A percentile compares a stretch with the other conserved stretches of the same genome.
phyloP scores from a whole-genome alignment of 352 stramenopile genomes.

The Halophytophthora polymorphica region DNA sequence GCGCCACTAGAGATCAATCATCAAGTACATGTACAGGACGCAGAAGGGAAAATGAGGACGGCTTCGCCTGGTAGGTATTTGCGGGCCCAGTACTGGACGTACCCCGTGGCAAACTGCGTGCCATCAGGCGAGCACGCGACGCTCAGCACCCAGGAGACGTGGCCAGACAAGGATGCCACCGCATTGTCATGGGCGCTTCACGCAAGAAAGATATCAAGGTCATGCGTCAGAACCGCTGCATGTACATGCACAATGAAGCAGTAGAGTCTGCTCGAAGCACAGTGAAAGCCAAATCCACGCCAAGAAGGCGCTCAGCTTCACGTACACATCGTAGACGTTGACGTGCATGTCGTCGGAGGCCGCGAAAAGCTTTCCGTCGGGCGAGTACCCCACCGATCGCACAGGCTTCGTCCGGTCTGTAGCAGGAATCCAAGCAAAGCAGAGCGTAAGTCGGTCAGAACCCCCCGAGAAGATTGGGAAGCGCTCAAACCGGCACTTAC shows the following conservation, averaged over 20 bases:
- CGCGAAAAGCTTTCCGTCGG: slow-evolving; percentile 84
- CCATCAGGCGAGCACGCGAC: slow-evolving; percentile 81
- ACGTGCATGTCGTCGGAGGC: slow-evolving; percentile 91
- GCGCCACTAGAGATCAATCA: slow-evolving; percentile 48
- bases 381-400: slow-evolving; percentile 79
- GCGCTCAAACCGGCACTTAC: too few species aligned
- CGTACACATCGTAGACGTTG: slow-evolving; percentile 91
- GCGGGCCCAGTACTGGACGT: slow-evolving; percentile 7
- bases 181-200: slow-evolving; percentile 65
- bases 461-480: too few species aligned
- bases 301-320: slow-evolving; percentile 6
- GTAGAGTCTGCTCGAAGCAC: slow-evolving; percentile 1
- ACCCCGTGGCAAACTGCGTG: slow-evolving; percentile 86
- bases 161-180: slow-evolving; percentile 81
- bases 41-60: not conserved
- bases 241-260: not conserved
- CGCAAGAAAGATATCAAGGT: not conserved
- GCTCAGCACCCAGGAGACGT: slow-evolving; percentile 88
- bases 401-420: slow-evolving; percentile 86
- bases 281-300: not conserved
- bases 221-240: not conserved
- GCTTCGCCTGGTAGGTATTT: not conserved
- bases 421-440: slow-evolving; percentile 1
- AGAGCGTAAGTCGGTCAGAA: slow-evolving; percentile 9
- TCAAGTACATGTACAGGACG: not conserved